A percentile compares a stretch with the other conserved stretches of the same genome.
phyloP scores from a whole-genome alignment of 257 asterid genomes.

The Euphrasia confusa region DNA sequence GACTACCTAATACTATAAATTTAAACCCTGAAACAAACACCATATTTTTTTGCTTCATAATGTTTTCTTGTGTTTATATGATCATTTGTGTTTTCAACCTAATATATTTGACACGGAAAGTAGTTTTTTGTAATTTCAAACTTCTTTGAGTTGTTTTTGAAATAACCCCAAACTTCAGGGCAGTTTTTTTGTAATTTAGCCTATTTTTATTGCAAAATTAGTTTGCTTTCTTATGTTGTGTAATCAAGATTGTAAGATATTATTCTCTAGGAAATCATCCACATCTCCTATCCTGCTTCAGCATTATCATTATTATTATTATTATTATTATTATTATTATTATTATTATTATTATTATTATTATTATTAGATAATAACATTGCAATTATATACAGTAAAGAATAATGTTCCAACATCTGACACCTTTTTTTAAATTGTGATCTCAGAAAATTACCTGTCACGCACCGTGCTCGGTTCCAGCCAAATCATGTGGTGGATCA shows the following conservation, averaged over 20 bases:
- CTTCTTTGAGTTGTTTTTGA: not conserved
- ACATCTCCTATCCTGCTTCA: not conserved
- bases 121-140: too few species aligned
- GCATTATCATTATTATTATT: not conserved
- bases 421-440: not conserved
- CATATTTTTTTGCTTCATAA: too few species aligned
- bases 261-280: not conserved
- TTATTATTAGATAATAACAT: too few species aligned
- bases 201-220: not conserved
- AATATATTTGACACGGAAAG: too few species aligned
- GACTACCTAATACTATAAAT: too few species aligned
- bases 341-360: too few species aligned
- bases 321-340: too few species aligned
- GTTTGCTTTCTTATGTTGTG: not conserved
- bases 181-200: not conserved
- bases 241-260: not conserved
- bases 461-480: conserved; percentile 85
- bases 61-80: too few species aligned
- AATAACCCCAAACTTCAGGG: not conserved
- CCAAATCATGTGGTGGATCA: conserved; percentile 98
- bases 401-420: not conserved
- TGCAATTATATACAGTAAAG: too few species aligned
- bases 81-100: too few species aligned
- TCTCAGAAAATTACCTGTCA: conserved; percentile 75
- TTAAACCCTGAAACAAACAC: too few species aligned